Evolutionary conservation across 768 basidiomycete genomes (phyloP), one percentile per base, ranked within the genome.

Genomic region (Phaeotremella fagi): DNA sequence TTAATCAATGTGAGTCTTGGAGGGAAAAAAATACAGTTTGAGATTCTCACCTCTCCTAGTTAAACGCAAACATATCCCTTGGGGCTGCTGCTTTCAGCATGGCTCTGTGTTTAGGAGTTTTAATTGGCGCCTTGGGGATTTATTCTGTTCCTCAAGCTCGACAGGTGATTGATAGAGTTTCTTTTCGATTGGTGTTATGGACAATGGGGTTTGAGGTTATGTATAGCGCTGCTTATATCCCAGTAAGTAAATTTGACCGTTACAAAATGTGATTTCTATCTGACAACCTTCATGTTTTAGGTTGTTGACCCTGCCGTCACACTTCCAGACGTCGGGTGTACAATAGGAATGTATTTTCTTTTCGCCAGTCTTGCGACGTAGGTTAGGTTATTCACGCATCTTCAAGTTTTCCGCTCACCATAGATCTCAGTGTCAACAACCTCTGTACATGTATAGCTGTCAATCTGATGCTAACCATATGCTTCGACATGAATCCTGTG

Each of bases 401-500:
- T 7, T 7, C 31, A 33, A 33, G 31, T 33, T 16, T 16, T 33
- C 31, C 31, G 31, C n/a, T n/a, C n/a, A n/a, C n/a, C n/a, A n/a
- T n/a, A n/a, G n/a, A n/a, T 2, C 11, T 1, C 44, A 65, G 63
- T 2, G 63, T 61, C 54, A 61, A 61, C 31, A 48, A 57, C 27
- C 49, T 65, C 16, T 50, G 54, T 20, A 65, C 55, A 12, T 59
- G 43, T 24, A 65, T 65, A 26, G 63, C 63, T 9, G 28, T 65
- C 28, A 65, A 65, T 31, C 50, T 65, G 16, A 54, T 61, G 57
- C 24, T 65, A 3, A 65, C 53, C 20, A 56, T 65, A 0, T 54
- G 51, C n/a, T 57, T 65, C 48, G 53, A 54, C 12, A 26, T 65
- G 7, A 59, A 65, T 31, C 52, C 63, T 1, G 43, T 59, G 9